Conservation (phyloP, 768 basidiomycete genomes). For the Collybia sordida region DNA sequence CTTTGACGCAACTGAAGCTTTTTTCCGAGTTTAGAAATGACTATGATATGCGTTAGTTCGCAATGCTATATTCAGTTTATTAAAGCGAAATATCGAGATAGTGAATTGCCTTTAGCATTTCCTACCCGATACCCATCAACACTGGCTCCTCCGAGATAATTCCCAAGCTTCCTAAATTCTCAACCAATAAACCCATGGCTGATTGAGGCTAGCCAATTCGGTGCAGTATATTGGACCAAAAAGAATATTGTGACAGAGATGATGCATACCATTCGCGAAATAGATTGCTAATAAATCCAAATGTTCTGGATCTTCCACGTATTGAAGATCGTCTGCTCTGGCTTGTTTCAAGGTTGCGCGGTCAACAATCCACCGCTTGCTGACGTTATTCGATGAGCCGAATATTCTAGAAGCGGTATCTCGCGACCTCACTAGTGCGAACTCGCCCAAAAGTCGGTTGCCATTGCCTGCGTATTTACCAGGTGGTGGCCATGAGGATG, state of each 20-base stretch:
- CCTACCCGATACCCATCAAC: too few relatives aligned
- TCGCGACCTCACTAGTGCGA: slow-evolving; percentile 75
- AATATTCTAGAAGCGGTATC: slow-evolving; percentile 8
- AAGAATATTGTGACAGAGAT: neutral
- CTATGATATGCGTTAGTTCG: slow-evolving; percentile 32
- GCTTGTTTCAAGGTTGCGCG: slow-evolving; percentile 72
- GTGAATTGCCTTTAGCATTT: too few relatives aligned
- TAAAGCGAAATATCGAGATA: too few relatives aligned
- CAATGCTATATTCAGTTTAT: too few relatives aligned
- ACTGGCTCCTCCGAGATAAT: too few relatives aligned
- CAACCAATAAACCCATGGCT: too few relatives aligned
- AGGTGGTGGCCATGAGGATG: neutral
- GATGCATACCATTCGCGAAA: slow-evolving; percentile 72
- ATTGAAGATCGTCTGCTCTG: slow-evolving; percentile 74
- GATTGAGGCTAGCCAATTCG: neutral
- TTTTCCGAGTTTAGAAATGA: slow-evolving; percentile 85
- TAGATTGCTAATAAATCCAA: slow-evolving; percentile 85
- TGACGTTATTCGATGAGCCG: slow-evolving; percentile 30
- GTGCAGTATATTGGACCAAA: neutral
- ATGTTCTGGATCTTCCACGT: slow-evolving; percentile 74
- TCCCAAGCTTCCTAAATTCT: too few relatives aligned
- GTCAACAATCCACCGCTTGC: slow-evolving; percentile 92
- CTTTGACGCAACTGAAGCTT: slow-evolving; percentile 82
- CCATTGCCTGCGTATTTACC: slow-evolving; percentile 46
- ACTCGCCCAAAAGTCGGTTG: slow-evolving; percentile 90